These are phyloP conservation scores for Aristolochia contorta DNA, from an alignment of 164 flowering plant species.

Conservation along the genomic window DNA sequence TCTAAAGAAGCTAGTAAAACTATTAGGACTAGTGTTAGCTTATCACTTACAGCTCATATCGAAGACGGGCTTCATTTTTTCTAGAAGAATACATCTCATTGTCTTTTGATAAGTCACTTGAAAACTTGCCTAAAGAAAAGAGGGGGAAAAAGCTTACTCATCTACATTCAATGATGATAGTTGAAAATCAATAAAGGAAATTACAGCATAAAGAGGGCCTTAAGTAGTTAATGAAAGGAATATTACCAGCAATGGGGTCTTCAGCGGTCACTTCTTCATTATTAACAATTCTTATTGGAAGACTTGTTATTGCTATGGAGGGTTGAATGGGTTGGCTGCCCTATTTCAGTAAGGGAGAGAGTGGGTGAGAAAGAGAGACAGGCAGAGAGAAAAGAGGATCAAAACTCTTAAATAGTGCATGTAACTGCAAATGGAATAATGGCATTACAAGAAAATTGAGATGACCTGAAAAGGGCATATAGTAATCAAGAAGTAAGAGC, in stretches of 20 bases:
- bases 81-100: constrained; percentile 45
- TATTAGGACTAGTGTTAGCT: too few relatives aligned
- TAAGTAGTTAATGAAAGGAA: not conserved
- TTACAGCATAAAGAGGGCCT: not conserved
- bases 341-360: too few relatives aligned
- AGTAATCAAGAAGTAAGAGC: not conserved
- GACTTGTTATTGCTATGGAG: too few relatives aligned
- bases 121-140: constrained; percentile 24
- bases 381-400: too few relatives aligned
- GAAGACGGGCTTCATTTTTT: constrained; percentile 51
- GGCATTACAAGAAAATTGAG: too few relatives aligned
- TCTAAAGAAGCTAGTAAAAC: not conserved
- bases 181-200: not conserved
- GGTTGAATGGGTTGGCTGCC: too few relatives aligned
- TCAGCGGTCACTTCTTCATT: not conserved
- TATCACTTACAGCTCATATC: constrained; percentile 62
- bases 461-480: too few relatives aligned
- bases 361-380: too few relatives aligned
- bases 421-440: too few relatives aligned
- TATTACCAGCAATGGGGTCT: not conserved
- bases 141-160: not conserved
- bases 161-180: not conserved
- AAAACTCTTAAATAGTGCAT: too few relatives aligned
- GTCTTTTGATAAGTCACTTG: constrained; percentile 37
- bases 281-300: too few relatives aligned